Base-by-base conservation (phyloP, 345 rosid species). In the Draba incana region DNA sequence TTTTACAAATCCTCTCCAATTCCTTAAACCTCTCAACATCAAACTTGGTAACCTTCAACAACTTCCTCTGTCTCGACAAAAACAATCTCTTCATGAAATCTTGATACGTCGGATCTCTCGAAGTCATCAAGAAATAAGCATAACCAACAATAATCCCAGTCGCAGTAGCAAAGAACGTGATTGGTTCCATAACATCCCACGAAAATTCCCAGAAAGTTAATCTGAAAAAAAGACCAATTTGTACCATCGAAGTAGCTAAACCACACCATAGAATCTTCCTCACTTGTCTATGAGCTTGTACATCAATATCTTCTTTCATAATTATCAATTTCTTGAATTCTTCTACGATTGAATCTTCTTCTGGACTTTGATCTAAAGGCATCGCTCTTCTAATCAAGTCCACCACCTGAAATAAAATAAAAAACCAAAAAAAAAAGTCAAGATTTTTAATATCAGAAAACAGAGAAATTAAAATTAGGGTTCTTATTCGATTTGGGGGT, bases 141-240 rank as follows among this genome's bases (percentile, higher is more conserved):
- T 91, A 94, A 68, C 97, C 99, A 5, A 88, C 57, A 1, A 94
- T 84, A 23, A 94, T 60, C 45, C 96, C 85, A 1, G 88, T 78
- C 15, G 96, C 53, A 2, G 99, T 94, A 16, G 79, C 69, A 58
- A 90, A 94, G 76, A 92, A 92, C 0, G 93, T 87, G 23, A 92
- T 83, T 6, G 98, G 98, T 77, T 92, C 98, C 98, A 92, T 92
- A 16, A 92, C 92, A 78, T 92, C 98, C 98, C 98, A 92, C 7
- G 98, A 92, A 60, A 92, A 88, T 66, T 94, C 99, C 99, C 99
- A 94, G 72, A 94, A 94, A 5, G 99, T 94, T 42, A 94, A 76
- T 58, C 99, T 78, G 62, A 94, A 85, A 80, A 94, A 91, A n/a
- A 91, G 80, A 5, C 83, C 77, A 3, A 90, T 81, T 49, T 87